These are phyloP conservation scores for Plantago ovata DNA, from an alignment of 257 asterid species.

Conservation along the genomic window DNA sequence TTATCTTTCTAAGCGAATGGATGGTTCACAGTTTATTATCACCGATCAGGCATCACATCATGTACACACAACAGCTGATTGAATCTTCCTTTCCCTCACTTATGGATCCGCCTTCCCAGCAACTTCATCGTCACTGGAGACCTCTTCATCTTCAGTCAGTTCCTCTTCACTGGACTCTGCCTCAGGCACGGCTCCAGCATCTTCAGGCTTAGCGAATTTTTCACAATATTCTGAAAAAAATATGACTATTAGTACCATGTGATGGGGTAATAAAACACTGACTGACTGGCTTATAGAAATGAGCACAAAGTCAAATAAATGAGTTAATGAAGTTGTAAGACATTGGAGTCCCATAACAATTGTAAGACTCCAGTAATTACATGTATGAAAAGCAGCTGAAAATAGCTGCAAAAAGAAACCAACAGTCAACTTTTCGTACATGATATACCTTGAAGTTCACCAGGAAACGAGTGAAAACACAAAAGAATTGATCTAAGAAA, in stretches of 20 bases:
- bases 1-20: conserved; percentile 1
- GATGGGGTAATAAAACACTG: neutral
- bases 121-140: conserved; percentile 67
- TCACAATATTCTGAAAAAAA: conserved; percentile 58
- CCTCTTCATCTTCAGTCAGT: conserved; percentile 64
- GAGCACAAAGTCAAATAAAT: too few species aligned
- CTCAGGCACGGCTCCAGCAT: conserved; percentile 66
- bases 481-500: too few species aligned
- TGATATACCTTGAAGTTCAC: too few species aligned
- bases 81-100: conserved; percentile 18
- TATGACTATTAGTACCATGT: neutral
- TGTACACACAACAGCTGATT: conserved; percentile 38
- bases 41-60: conserved; percentile 27
- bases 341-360: neutral
- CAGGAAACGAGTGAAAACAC: too few species aligned
- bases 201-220: conserved; percentile 74
- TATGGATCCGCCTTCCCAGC: conserved; percentile 77
- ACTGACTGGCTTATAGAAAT: too few species aligned
- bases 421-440: neutral
- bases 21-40: conserved; percentile 21
- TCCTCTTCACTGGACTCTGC: conserved; percentile 77
- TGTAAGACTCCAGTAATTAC: neutral
- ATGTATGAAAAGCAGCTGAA: neutral
- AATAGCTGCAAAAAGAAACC: neutral
- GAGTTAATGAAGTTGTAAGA: neutral